Evolutionary conservation across 2,329 filamentous ascomycete genomes (phyloP).

Genomic region (Claviceps sp.): DNA sequence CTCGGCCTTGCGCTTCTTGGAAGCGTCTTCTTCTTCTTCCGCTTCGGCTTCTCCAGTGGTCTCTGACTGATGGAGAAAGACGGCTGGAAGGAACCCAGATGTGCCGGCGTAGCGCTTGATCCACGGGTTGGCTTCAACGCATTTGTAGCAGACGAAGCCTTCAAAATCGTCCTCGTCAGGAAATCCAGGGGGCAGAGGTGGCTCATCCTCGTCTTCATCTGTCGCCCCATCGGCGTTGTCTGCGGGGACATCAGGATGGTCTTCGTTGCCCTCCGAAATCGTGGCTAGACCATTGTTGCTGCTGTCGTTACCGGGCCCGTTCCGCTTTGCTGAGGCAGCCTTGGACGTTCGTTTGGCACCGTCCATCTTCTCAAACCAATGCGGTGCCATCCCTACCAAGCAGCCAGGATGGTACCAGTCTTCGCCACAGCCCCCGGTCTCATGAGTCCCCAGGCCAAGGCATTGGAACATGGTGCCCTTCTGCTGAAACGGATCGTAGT

Average conservation of each 20-base stretch:
- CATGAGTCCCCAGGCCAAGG: slow-evolving; percentile 64
- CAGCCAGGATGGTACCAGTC: slow-evolving; percentile 98
- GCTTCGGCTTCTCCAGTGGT: not conserved
- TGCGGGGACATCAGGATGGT: slow-evolving; percentile 10
- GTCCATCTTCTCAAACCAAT: slow-evolving; percentile 49
- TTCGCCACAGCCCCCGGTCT: slow-evolving; percentile 83
- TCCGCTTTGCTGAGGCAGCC: slow-evolving; percentile 6
- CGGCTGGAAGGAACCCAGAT: slow-evolving; percentile 62
- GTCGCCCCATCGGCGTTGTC: slow-evolving; percentile 16
- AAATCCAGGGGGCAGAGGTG: slow-evolving; percentile 71
- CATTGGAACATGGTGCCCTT: slow-evolving; percentile 99
- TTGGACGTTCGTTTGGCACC: slow-evolving; percentile 19
- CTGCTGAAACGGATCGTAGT: slow-evolving; percentile 79
- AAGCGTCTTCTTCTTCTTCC: slow-evolving; percentile 7
- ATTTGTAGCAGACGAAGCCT: slow-evolving; percentile 87
- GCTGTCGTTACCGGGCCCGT: not conserved
- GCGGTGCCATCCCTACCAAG: slow-evolving; percentile 64
- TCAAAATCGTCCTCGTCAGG: slow-evolving; percentile 83
- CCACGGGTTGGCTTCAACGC: slow-evolving; percentile 78
- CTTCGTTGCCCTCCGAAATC: slow-evolving; percentile 36
- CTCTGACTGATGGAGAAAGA: slow-evolving; percentile 33
- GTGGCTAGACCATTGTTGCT: slow-evolving; percentile 23
- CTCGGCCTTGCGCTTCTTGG: slow-evolving; percentile 56
- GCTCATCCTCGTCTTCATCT: slow-evolving; percentile 40
- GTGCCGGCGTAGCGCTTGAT: slow-evolving; percentile 77